A percentile compares a stretch with the other conserved stretches of the same genome.
Conservation (phyloP, 257 asterid genomes). For the Handroanthus guayacan region DNA sequence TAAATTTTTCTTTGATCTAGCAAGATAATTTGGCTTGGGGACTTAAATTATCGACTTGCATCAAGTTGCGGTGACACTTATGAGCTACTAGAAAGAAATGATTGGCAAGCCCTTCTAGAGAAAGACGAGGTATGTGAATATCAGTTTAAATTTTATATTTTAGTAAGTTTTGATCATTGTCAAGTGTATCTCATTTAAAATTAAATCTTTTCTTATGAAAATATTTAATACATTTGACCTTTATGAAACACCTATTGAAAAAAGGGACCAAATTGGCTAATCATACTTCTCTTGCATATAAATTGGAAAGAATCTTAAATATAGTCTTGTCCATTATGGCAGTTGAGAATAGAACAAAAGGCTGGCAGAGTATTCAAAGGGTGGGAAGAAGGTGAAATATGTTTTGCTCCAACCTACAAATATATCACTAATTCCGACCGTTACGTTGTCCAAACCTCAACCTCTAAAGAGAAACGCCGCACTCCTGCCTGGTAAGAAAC, state of each 20-base stretch:
- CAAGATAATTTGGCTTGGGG: conserved; percentile 89
- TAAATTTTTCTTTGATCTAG: conserved; percentile 42
- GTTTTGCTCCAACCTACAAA: conserved; percentile 90
- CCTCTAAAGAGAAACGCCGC: conserved; percentile 62
- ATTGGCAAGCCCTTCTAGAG: conserved; percentile 73
- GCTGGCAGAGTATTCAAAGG: conserved; percentile 84
- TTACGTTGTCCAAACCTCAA: conserved; percentile 59
- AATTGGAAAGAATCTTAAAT: neutral
- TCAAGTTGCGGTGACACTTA: conserved; percentile 49
- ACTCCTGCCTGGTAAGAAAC: conserved; percentile 86
- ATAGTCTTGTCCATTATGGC: conserved; percentile 17
- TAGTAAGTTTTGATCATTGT: no score
- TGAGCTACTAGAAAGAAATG: conserved; percentile 58
- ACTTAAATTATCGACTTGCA: conserved; percentile 82
- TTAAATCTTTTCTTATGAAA: no score
- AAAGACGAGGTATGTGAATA: conserved; percentile 72
- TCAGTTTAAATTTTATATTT: no score
- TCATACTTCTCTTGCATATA: no score
- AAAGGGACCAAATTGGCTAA: no score
- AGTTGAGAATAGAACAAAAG: conserved; percentile 73
- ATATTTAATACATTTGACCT: no score
- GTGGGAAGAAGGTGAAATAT: conserved; percentile 83
- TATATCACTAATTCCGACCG: conserved; percentile 65
- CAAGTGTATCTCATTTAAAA: no score
- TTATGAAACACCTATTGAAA: no score